Evolutionary conservation across 139 green algal species (phyloP), one percentile per base, ranked within the genome.

Genomic region (Chlorella sp.): DNA sequence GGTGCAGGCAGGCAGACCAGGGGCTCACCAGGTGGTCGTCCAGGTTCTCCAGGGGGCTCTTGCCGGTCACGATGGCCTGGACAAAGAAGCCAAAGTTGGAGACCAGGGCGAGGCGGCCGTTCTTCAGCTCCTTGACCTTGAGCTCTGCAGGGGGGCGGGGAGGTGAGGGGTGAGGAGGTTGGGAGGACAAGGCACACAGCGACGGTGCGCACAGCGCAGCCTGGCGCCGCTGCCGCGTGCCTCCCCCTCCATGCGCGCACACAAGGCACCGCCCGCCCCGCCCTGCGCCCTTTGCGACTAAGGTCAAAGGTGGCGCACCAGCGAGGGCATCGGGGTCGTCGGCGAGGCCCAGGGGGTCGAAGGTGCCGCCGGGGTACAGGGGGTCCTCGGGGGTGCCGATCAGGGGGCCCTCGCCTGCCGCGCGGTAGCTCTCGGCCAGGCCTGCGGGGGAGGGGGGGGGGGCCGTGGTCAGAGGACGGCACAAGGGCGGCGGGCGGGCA

Each of bases 101-200:
- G 76, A 96, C 87, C 90, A 94, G 93, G 65, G 93, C 93, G n/a
- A 97, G 82, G 46, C 93, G 87, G 56, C 92, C 93, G 78, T 97
- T 96, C 86, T 95, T 95, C 79, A 97, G 91, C 89, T 97, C 93
- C 90, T 97, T 97, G 19, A 96, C 90, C 91, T 94, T 83, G 55
- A 88, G 77, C 87, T 93, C 88, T 71, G 89, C 88, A 71, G 3
- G 6, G 38, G 36, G 21, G 38, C 2, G 2, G 19, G 36, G 19
- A 23, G n/a, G n/a, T n/a, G n/a, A n/a, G n/a, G n/a, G n/a, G n/a
- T n/a, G n/a, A n/a, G n/a, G n/a, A n/a, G n/a, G n/a, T n/a, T n/a
- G n/a, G n/a, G n/a, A n/a, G n/a, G n/a, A n/a, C n/a, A n/a, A n/a
- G n/a, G n/a, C n/a, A n/a, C n/a, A n/a, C n/a, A n/a, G n/a, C n/a